Percentiles rank a stretch among this genome's conserved stretches.
These are phyloP conservation scores for Curvularia lunata DNA, from an alignment of 2,329 filamentous ascomycete genomes.

Conservation along the genomic window DNA sequence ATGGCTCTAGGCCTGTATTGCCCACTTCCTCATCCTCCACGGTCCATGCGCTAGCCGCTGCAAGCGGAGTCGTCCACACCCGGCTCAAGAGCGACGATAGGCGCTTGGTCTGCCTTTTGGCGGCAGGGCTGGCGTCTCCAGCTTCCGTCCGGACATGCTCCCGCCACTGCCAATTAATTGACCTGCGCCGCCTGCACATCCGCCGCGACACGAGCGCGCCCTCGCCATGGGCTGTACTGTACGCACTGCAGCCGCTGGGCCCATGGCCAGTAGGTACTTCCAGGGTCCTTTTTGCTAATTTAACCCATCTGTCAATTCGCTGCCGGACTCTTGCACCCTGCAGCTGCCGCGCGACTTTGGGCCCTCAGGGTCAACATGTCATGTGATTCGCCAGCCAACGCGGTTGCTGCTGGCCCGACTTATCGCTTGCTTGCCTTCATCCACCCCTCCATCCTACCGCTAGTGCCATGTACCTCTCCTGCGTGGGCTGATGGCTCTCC, in stretches of 20 bases:
- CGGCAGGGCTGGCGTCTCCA: slow-evolving; percentile 43
- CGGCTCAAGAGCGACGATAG: slow-evolving; percentile 44
- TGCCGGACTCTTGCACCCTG: slow-evolving; percentile 19
- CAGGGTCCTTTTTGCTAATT: slow-evolving; percentile 2
- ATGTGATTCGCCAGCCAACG: slow-evolving; percentile 25
- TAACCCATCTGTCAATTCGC: slow-evolving; percentile 3
- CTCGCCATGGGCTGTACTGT: slow-evolving; percentile 3
- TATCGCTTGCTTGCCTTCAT: slow-evolving; percentile 19
- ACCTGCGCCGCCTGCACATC: slow-evolving; percentile 29
- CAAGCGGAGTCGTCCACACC: slow-evolving; percentile 43
- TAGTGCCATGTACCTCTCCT: slow-evolving; percentile 24
- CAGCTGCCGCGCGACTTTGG: slow-evolving; percentile 14
- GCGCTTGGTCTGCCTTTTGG: slow-evolving; percentile 30
- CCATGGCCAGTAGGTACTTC: slow-evolving; percentile 27
- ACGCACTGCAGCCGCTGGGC: slow-evolving; percentile 26
- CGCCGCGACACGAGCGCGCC: slow-evolving; percentile 14
- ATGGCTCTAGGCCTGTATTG: slow-evolving; percentile 46
- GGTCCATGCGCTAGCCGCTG: slow-evolving; percentile 47
- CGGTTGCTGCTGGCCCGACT: slow-evolving; percentile 8
- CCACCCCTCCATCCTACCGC: slow-evolving; percentile 15
- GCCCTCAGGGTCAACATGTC: slow-evolving; percentile 10
- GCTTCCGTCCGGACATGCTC: slow-evolving; percentile 25
- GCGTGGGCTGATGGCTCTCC: slow-evolving; percentile 25
- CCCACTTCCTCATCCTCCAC: slow-evolving; percentile 31
- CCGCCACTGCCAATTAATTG: slow-evolving; percentile 47